These are phyloP conservation scores for Apiospora pterosperma DNA, from an alignment of 2,329 filamentous ascomycete genomes.

Conservation along the genomic window DNA sequence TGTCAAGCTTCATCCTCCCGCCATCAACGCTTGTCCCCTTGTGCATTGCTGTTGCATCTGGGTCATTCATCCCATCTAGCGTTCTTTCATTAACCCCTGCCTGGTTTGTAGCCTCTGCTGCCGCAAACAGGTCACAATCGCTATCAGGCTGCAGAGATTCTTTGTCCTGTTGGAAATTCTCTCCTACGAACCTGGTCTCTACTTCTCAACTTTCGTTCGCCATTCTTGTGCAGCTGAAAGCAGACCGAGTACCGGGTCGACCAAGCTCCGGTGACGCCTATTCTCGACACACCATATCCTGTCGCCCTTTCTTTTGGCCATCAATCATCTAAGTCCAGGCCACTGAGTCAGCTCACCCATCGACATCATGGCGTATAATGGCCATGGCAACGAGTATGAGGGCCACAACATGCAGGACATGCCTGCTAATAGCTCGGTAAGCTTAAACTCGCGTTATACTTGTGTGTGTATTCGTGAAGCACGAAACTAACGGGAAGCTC, in stretches of 20 bases:
- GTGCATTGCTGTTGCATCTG: slow-evolving; percentile 1
- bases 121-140: neutral
- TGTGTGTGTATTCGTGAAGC: neutral
- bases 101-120: neutral
- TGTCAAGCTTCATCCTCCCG: neutral
- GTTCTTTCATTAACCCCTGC: neutral
- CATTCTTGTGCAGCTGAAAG: neutral
- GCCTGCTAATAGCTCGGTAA: slow-evolving; percentile 56
- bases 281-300: neutral
- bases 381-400: slow-evolving; percentile 55
- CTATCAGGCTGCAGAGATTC: neutral
- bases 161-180: neutral
- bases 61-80: neutral
- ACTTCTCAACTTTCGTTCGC: neutral
- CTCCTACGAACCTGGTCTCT: neutral
- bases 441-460: slow-evolving; percentile 26
- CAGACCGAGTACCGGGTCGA: neutral
- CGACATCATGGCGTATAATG: slow-evolving; percentile 61
- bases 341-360: slow-evolving; percentile 14
- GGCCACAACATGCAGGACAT: slow-evolving; percentile 67
- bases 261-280: slow-evolving; percentile 3
- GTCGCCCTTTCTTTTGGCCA: slow-evolving; percentile 4
- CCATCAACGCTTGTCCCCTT: neutral
- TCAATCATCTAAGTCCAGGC: neutral
- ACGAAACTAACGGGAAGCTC: slow-evolving; percentile 1